Base-by-base conservation (phyloP, 805 yeast genomes). In the Ogataea trehalophila region DNA sequence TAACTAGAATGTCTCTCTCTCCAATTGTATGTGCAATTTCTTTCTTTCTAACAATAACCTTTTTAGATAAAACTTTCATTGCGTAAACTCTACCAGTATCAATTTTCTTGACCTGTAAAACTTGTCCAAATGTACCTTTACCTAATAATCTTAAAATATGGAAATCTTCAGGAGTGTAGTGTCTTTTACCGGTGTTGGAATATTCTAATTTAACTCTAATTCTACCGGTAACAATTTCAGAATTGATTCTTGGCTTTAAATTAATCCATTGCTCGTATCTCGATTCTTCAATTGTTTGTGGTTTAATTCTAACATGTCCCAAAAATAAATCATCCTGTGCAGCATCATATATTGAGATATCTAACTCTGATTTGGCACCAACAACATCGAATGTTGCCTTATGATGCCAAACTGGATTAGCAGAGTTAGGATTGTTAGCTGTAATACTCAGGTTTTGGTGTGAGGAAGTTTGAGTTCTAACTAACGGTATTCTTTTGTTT, bases 1-100 rank as follows among this genome's bases (percentile, higher is more conserved):
- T 81, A 22, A 92, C 99, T 49, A 94, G 72, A 55, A 94, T 94
- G 66, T 94, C 87, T 59, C 99, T 77, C 72, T 94, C 99, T 33
- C 98, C 98, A 59, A 94, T 89, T 2, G 99, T 94, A 68, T 94
- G 99, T 0, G 98, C 98, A 58, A 94, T 86, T 70, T 94, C 99
- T 68, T 92, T 92, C 76, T 94, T 94, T 67, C 87, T 90, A 43
- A 94, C 97, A 66, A 94, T 94, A 39, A 90, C 92, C 65, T 91
- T 91, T 67, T 94, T 94, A 23, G 95, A 86, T 45, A 94, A 77
- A 29, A 92, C 95, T 70, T 94, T 94, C 99, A 94, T 94, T 37
- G 99, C 99, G 65, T 94, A 94, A 49, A 94, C 85, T 59, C 97
- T 80, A 49, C 80, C 79, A 7, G 95, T 89, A 64, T 94, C 98